phyloP scores from a whole-genome alignment of 257 asterid species.

The Ilex aquifolium region DNA sequence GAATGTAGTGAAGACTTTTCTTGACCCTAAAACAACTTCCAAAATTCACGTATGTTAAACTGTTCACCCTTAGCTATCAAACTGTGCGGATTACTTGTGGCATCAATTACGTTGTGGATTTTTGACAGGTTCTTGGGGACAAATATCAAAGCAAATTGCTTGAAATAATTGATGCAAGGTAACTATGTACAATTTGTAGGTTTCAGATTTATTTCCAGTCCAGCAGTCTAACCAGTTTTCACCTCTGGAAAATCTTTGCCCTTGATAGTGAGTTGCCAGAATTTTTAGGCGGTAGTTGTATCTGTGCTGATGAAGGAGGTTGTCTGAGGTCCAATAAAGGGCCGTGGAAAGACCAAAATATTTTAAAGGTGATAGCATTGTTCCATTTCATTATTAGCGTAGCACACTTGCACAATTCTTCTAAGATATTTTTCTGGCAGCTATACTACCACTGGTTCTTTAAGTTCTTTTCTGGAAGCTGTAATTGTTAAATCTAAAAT shows the following conservation, averaged over 20 bases:
- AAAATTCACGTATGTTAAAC: slow-evolving; percentile 41
- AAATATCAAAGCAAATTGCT: slow-evolving; percentile 41
- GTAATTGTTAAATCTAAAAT: background rate
- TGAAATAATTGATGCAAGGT: slow-evolving; percentile 48
- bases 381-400: too few species aligned
- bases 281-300: slow-evolving; percentile 56
- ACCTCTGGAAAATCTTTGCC: background rate
- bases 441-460: background rate
- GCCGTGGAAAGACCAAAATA: slow-evolving; percentile 47
- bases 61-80: too few species aligned
- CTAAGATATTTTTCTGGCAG: background rate
- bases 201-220: background rate
- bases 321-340: slow-evolving; percentile 57
- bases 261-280: slow-evolving; percentile 49
- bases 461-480: background rate
- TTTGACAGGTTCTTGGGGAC: slow-evolving; percentile 45
- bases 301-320: slow-evolving; percentile 45
- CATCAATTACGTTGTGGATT: too few species aligned
- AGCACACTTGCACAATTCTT: background rate
- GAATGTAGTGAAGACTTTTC: slow-evolving; percentile 53
- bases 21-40: slow-evolving; percentile 42
- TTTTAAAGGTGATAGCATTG: slow-evolving; percentile 20
- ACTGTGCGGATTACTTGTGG: too few species aligned
- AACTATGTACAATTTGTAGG: background rate
- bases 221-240: too few species aligned